These are phyloP conservation scores for Candida quercuum DNA, from an alignment of 805 yeast species.

Conservation along the genomic window DNA sequence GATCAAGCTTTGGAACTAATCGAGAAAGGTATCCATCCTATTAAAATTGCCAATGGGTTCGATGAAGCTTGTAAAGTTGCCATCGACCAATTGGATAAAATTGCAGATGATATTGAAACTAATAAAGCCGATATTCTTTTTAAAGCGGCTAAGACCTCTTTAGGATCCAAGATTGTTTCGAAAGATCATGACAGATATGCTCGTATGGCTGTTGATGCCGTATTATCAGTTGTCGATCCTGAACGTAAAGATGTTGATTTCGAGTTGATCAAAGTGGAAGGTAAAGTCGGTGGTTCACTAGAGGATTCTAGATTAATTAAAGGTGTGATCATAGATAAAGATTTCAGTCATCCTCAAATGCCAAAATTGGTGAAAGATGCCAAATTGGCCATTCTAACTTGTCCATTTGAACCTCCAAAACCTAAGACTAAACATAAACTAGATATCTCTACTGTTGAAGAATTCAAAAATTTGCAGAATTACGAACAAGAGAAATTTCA, in stretches of 20 bases:
- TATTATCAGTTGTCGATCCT: constrained; percentile 84
- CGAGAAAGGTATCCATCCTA: constrained; percentile 96
- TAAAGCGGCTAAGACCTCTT: constrained; percentile 89
- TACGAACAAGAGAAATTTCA: constrained; percentile 89
- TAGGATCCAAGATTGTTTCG: constrained; percentile 93
- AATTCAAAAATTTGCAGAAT: constrained; percentile 82
- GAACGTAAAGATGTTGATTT: constrained; percentile 94
- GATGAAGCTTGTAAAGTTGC: constrained; percentile 97
- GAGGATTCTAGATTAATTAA: constrained; percentile 79
- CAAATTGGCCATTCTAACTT: constrained; percentile 89
- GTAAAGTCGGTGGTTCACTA: constrained; percentile 91
- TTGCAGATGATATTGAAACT: constrained; percentile 60
- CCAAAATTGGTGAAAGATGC: constrained; percentile 75
- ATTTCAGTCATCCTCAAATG: constrained; percentile 98
- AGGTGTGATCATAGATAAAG: constrained; percentile 94
- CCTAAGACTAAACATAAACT: constrained; percentile 98
- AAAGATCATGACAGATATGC: constrained; percentile 93
- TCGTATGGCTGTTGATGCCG: constrained; percentile 95
- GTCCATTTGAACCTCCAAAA: constrained; percentile 99
- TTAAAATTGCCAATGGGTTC: constrained; percentile 93
- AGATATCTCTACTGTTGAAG: constrained; percentile 90
- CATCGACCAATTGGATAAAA: constrained; percentile 62
- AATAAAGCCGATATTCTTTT: constrained; percentile 46
- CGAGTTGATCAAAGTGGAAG: constrained; percentile 91
- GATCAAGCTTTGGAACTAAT: constrained; percentile 93